phyloP scores from a whole-genome alignment of 2,329 filamentous ascomycete species.

The Leptographium procerum region DNA sequence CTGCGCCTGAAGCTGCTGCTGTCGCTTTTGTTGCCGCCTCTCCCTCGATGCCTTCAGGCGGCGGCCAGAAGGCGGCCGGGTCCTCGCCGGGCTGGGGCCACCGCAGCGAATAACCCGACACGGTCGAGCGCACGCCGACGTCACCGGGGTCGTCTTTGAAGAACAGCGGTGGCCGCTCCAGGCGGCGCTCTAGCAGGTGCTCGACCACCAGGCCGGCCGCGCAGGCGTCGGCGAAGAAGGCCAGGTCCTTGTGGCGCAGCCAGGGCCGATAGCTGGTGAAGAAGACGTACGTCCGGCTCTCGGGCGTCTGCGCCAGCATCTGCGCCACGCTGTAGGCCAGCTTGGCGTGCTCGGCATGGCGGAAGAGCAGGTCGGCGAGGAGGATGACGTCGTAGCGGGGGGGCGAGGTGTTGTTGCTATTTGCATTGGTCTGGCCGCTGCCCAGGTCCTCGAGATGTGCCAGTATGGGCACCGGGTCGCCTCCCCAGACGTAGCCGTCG shows the following conservation, averaged over 20 bases:
- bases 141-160: slow-evolving; percentile 86
- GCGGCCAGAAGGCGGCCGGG: slow-evolving; percentile 9
- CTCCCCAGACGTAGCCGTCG: slow-evolving; percentile 78
- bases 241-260: slow-evolving; percentile 73
- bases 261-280: slow-evolving; percentile 92
- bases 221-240: slow-evolving; percentile 70
- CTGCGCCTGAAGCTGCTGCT: neutral
- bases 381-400: slow-evolving; percentile 67
- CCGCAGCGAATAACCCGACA: slow-evolving; percentile 63
- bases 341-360: slow-evolving; percentile 75
- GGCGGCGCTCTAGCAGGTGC: slow-evolving; percentile 68
- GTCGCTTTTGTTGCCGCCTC: slow-evolving; percentile 24
- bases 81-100: slow-evolving; percentile 40
- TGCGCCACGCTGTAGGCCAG: slow-evolving; percentile 60
- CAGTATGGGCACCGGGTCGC: slow-evolving; percentile 45
- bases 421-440: no score
- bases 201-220: slow-evolving; percentile 63
- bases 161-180: slow-evolving; percentile 70
- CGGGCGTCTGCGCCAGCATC: slow-evolving; percentile 46
- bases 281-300: slow-evolving; percentile 67
- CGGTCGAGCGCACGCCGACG: slow-evolving; percentile 67
- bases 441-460: slow-evolving; percentile 41
- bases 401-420: neutral
- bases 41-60: slow-evolving; percentile 1
- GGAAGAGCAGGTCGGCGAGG: slow-evolving; percentile 81